Evolutionary conservation across 164 flowering plant genomes (phyloP), one percentile per base, ranked within the genome.

Genomic region (Magnolia officinalis): DNA sequence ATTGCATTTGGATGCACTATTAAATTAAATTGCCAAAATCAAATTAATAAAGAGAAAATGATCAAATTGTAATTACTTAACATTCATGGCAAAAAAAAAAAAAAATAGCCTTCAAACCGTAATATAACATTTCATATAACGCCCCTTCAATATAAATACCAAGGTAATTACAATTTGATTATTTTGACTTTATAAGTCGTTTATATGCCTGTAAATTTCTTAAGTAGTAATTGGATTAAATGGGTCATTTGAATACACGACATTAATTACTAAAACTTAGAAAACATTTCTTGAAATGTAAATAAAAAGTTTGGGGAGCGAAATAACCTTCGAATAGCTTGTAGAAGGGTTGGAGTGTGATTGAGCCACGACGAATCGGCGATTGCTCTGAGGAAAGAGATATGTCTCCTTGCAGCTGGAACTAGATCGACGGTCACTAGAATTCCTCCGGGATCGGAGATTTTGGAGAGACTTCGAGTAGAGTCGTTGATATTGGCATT

Each of bases 281-380:
- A 18, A n/a, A 63, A 7, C 21, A 63, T 21, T 18, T 63, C 65
- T 18, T 63, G 21, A n/a, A n/a, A 16, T 63, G 9, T 18, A 26
- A 26, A n/a, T 18, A 6, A 0, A 16, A 63, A 63, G 65, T 18
- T n/a, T 9, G 20, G 26, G 24, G 21, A 71, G 13, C 9, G 1
- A 24, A 51, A 8, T 18, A 0, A 92, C 98, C 99, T 89, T 81
- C 97, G 77, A 37, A 93, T 79, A 23, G 98, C 88, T 74, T 89
- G 91, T 11, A 76, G 67, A 72, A 92, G 73, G 50, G 81, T 81
- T 55, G 90, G 72, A 52, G 69, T 69, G 6, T 84, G 81, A 72
- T 90, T 92, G 16, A 92, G 89, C 94, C 96, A 96, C 8, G 78
- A 83, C 31, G 89, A 86, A 65, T 88, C 89, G 8, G 91, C 95